Conservation (phyloP, 352 stramenopile species). For the Blastocystis hominis region DNA sequence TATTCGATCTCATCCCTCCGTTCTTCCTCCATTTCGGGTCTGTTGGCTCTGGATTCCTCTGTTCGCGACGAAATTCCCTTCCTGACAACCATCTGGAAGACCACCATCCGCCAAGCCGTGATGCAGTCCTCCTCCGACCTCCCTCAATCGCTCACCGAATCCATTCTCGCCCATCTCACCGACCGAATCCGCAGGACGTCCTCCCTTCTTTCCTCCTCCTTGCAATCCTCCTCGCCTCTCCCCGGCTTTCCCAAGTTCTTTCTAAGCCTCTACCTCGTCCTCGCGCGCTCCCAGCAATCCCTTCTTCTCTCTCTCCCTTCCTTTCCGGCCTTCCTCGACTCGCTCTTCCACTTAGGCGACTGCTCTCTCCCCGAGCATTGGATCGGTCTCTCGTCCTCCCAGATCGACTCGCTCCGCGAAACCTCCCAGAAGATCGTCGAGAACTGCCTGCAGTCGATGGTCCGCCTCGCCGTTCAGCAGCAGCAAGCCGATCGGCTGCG, state of each 20-base stretch:
- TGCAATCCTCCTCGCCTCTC: not conserved
- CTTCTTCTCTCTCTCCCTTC: not conserved
- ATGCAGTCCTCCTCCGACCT: not conserved
- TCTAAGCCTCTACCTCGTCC: not conserved
- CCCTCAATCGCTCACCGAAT: not conserved
- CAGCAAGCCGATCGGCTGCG: not conserved
- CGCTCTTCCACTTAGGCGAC: not conserved
- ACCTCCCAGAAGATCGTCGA: not conserved
- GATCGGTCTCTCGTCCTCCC: not conserved
- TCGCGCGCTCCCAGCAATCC: not conserved
- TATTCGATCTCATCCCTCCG: not conserved
- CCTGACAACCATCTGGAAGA: slow-evolving; percentile 17
- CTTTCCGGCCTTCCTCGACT: not conserved
- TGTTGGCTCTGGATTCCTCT: not conserved
- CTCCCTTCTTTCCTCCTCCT: not conserved
- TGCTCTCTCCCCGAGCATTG: not conserved
- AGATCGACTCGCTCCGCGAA: not conserved
- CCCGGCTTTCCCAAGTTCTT: slow-evolving; percentile 10
- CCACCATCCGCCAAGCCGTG: not conserved
- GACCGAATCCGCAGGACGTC: not conserved
- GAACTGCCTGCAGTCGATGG: not conserved
- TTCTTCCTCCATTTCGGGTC: not conserved
- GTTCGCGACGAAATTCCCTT: not conserved
- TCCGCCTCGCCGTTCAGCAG: not conserved
- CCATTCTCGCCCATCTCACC: not conserved